phyloP scores from a whole-genome alignment of 83 land plant genomes.

The Diphasiastrum complanatum region DNA sequence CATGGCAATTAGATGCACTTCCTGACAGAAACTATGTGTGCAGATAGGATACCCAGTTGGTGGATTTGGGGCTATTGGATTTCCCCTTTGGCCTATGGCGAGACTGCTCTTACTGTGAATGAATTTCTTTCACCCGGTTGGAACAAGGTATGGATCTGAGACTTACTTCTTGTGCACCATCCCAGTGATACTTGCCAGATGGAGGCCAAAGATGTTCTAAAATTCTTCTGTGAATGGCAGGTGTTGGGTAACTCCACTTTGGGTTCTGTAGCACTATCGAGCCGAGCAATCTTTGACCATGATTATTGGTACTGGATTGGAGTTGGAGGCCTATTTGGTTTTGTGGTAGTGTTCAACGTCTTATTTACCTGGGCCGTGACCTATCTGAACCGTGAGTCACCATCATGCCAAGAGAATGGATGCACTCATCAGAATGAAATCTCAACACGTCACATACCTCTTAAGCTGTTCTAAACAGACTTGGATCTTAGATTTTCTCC shows the following conservation, averaged over 20 bases:
- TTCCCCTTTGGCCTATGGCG: conserved; percentile 22
- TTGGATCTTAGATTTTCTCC: neutral
- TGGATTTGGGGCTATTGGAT: conserved; percentile 31
- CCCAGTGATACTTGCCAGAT: neutral
- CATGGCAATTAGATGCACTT: neutral
- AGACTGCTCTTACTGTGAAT: conserved; percentile 21
- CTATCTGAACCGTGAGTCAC: conserved; percentile 20
- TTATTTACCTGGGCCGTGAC: conserved; percentile 19
- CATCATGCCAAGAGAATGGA: neutral
- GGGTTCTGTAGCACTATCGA: conserved; percentile 9
- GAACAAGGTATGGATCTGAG: conserved; percentile 9
- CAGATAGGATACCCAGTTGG: conserved; percentile 4
- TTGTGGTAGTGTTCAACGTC: conserved; percentile 17
- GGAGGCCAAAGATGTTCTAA: neutral
- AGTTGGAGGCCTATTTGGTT: conserved; percentile 12
- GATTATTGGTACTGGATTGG: conserved; percentile 31
- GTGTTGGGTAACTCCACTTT: conserved; percentile 1
- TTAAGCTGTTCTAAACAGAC: neutral
- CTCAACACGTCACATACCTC: neutral
- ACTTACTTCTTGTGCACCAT: neutral
- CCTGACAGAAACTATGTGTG: neutral
- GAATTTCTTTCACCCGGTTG: conserved; percentile 29
- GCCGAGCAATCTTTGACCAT: neutral
- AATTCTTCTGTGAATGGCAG: neutral
- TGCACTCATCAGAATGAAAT: neutral